Base-by-base conservation (phyloP, 1,284 basidiomycete species). In the Moniliophthora roreri region DNA sequence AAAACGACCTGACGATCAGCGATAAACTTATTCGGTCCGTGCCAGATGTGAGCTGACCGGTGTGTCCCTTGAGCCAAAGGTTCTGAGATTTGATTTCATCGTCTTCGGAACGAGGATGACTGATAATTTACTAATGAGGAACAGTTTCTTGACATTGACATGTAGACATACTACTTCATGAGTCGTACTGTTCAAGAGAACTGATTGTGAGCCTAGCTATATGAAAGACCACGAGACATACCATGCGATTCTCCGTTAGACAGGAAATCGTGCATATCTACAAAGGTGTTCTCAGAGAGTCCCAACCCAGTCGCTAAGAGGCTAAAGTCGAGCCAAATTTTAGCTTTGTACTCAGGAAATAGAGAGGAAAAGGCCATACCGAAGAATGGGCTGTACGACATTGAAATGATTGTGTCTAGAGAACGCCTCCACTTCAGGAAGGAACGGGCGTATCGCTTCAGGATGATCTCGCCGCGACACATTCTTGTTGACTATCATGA, bases 381-480 rank as follows among this genome's bases (percentile, higher is more conserved):
- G 72, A 16, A 84, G 62, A 37, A 85, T 69, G 0, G 78, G 77
- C 55, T 78, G 67, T 10, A 84, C 58, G 15, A 84, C 66, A 8
- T 77, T 69, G 54, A 74, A 69, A 56, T 84, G 80, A 56, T 80
- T 82, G 50, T 80, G 72, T 28, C 68, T 71, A n/a, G 72, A 68
- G 56, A 85, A 85, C 0, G 68, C 73, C 18, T 74, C 67, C 18
- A 89, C 74, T 61, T 89, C 85, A 5, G 81, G 77, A 1, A 87
- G 66, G 55, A 83, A 74, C 0, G 85, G 77, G 13, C 74, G 71
- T 52, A 85, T 49, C 23, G 74, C 61, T 60, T 78, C 66, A 28
- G 83, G 78, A 67, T 85, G 77, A 57, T 52, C 60, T 15, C 70
- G 71, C 55, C 69, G 77, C 5, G 59, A 71, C 23, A 81, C 66